These are phyloP conservation scores for Sarocladium oryzae DNA, from an alignment of 2,329 filamentous ascomycete genomes.

Conservation along the genomic window DNA sequence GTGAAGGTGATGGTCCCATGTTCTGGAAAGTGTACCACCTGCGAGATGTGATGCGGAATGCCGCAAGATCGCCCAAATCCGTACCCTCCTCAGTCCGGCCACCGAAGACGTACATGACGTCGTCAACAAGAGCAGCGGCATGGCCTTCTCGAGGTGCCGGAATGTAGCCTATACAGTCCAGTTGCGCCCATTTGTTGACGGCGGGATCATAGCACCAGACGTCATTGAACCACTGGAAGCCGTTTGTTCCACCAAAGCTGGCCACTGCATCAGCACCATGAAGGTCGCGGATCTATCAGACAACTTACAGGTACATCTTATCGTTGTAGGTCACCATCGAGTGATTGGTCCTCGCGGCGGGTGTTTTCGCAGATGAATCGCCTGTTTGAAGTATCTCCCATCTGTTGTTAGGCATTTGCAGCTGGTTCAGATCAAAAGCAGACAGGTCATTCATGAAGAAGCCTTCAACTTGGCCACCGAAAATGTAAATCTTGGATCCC, in stretches of 20 bases:
- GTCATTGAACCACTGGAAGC: constrained; percentile 96
- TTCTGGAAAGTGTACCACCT: constrained; percentile 99
- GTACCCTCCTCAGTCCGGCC: constrained; percentile 89
- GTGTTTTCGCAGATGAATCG: constrained; percentile 49
- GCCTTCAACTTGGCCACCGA: constrained; percentile 94
- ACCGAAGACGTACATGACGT: constrained; percentile 99
- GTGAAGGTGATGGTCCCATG: constrained; percentile 93
- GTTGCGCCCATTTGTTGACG: constrained; percentile 74
- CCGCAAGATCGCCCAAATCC: constrained; percentile 88
- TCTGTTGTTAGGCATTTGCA: constrained; percentile 83
- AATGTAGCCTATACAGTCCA: constrained; percentile 97
- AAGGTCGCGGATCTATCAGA: not conserved
- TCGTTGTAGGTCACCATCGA: constrained; percentile 88
- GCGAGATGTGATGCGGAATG: constrained; percentile 65
- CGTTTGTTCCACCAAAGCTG: constrained; percentile 96
- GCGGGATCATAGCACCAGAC: constrained; percentile 93
- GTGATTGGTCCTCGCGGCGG: constrained; percentile 90
- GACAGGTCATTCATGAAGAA: constrained; percentile 97
- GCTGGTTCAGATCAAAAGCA: constrained; percentile 89
- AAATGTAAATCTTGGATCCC: constrained; percentile 94
- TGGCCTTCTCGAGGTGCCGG: constrained; percentile 91
- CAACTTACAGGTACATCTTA: constrained; percentile 79
- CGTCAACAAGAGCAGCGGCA: constrained; percentile 85
- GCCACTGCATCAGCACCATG: constrained; percentile 11
- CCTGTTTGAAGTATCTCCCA: constrained; percentile 88